These are phyloP conservation scores for Angophora floribunda DNA, from an alignment of 345 rosid species.

Conservation along the genomic window DNA sequence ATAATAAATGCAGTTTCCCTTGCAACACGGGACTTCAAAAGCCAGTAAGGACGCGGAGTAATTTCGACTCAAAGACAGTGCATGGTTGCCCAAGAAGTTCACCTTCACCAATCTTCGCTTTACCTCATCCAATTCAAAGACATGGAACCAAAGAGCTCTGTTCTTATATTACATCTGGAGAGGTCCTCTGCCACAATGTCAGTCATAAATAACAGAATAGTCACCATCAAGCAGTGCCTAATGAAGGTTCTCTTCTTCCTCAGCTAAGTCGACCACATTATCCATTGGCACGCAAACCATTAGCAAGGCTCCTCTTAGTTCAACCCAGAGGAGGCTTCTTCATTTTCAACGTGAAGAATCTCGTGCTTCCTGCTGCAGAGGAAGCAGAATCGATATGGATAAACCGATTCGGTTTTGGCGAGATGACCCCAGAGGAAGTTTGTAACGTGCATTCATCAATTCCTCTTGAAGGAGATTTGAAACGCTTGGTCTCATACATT, in stretches of 20 bases:
- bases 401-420: constrained; percentile 61
- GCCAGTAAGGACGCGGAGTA: not conserved
- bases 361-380: constrained; percentile 81
- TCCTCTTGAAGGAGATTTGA: not conserved
- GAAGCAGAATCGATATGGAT: constrained; percentile 85
- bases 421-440: constrained; percentile 57
- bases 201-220: not conserved
- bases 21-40: not conserved
- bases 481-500: not conserved
- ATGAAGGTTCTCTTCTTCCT: not conserved
- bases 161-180: not conserved
- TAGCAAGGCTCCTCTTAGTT: not conserved
- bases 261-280: not conserved
- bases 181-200: not conserved
- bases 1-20: not conserved
- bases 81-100: not conserved
- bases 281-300: not conserved
- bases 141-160: not conserved
- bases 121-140: not conserved
- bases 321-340: constrained; percentile 25
- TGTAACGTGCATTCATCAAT: not conserved
- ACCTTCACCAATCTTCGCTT: not conserved
- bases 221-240: not conserved
- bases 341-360: constrained; percentile 47
- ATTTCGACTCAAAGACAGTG: not conserved